Evolutionary conservation across 176 grass and related monocot genomes (phyloP).

Genomic region (Oropetium thomaeum): DNA sequence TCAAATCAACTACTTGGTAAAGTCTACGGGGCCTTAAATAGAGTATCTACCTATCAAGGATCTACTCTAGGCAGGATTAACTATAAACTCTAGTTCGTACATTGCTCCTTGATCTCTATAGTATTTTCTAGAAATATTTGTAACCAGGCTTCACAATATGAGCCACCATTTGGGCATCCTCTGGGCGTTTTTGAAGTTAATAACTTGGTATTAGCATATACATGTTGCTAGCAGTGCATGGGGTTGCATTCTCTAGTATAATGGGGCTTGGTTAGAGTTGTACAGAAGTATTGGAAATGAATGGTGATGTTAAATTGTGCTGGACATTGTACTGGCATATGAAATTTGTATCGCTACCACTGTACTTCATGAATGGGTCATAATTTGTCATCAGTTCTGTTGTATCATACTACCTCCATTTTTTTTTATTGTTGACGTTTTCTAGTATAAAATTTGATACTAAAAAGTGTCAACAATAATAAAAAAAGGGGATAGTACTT

Average conservation of each 20-base stretch:
- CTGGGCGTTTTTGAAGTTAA: neutral
- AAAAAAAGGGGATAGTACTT: no score
- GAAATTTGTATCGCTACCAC: neutral
- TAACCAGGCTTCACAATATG: neutral
- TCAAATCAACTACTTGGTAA: neutral
- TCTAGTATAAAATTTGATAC: no score
- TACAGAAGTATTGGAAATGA: neutral
- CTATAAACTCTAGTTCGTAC: neutral
- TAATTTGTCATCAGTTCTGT: neutral
- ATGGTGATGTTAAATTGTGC: neutral
- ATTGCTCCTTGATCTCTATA: neutral
- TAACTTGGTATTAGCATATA: neutral
- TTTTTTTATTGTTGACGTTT: no score
- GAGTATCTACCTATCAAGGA: neutral
- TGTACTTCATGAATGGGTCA: neutral
- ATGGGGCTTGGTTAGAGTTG: neutral
- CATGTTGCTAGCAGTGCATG: neutral
- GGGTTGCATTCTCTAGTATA: neutral
- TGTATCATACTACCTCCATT: no score
- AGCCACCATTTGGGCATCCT: neutral
- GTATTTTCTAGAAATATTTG: neutral
- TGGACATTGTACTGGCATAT: neutral
- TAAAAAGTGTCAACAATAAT: no score
- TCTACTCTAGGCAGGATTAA: neutral
- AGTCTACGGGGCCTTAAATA: neutral